Conservation (phyloP, 2,329 filamentous ascomycete species). For the Colletotrichum nymphaeae region DNA sequence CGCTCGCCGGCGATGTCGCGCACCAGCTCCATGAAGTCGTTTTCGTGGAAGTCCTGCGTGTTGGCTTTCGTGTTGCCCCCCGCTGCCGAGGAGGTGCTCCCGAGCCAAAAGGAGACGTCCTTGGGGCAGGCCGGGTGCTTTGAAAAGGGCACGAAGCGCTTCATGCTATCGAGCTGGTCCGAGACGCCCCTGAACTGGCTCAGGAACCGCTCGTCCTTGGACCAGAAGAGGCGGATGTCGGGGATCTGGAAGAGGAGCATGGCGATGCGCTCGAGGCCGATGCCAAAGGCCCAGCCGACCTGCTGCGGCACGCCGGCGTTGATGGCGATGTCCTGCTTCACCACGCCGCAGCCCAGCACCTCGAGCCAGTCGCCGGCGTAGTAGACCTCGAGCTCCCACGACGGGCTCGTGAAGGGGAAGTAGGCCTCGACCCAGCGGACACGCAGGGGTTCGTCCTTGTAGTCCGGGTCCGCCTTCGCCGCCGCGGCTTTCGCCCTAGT, state of each 20-base stretch:
- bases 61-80: conserved; percentile 57
- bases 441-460: conserved; percentile 77
- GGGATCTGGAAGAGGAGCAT: conserved; percentile 98
- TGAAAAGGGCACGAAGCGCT: conserved; percentile 86
- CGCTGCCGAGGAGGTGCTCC: conserved; percentile 57
- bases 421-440: conserved; percentile 97
- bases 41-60: conserved; percentile 80
- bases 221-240: conserved; percentile 98
- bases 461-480: conserved; percentile 59
- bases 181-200: conserved; percentile 80
- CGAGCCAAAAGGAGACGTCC: conserved; percentile 95
- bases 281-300: conserved; percentile 94
- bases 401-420: conserved; percentile 96
- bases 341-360: conserved; percentile 91
- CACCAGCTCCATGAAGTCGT: conserved; percentile 97
- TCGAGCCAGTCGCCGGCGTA: conserved; percentile 97
- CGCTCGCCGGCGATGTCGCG: conserved; percentile 83
- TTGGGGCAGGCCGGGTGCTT: conserved; percentile 91
- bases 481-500: conserved; percentile 78
- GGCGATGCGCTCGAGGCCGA: conserved; percentile 93
- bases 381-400: conserved; percentile 96
- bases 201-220: conserved; percentile 85
- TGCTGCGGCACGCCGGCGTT: conserved; percentile 80
- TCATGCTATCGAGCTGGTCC: conserved; percentile 59
- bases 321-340: conserved; percentile 83